Conservation (phyloP, 2,329 filamentous ascomycete genomes). For the Macrophomina pseudophaseolina region DNA sequence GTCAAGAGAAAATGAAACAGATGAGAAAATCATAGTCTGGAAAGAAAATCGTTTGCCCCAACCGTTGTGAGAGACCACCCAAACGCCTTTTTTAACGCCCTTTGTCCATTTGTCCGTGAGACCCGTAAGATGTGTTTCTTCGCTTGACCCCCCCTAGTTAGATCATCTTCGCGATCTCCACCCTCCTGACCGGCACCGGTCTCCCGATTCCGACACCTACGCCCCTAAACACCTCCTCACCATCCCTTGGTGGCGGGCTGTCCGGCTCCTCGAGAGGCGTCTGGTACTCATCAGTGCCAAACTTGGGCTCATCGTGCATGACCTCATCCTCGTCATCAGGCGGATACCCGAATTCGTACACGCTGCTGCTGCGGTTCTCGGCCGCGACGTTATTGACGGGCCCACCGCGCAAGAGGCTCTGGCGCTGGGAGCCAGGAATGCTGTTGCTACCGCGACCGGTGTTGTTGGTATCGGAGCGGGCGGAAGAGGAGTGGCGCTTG, state of each 20-base stretch:
- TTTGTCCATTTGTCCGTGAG: slow-evolving; percentile 6
- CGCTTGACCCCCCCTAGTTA: background rate
- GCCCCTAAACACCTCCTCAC: slow-evolving; percentile 9
- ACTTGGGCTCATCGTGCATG: background rate
- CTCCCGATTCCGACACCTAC: background rate
- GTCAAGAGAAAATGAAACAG: background rate
- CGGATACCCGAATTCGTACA: slow-evolving; percentile 14
- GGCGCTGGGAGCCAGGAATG: slow-evolving; percentile 1
- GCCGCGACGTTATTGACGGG: background rate
- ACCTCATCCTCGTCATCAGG: slow-evolving; percentile 9
- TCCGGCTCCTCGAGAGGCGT: slow-evolving; percentile 16
- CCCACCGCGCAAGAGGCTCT: background rate
- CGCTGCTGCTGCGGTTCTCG: slow-evolving; percentile 5
- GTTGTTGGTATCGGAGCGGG: background rate
- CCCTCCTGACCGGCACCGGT: background rate
- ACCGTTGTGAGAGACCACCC: background rate
- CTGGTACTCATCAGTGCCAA: background rate
- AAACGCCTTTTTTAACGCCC: slow-evolving; percentile 2
- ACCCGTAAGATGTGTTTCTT: background rate
- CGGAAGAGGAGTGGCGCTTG: background rate
- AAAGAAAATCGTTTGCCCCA: slow-evolving; percentile 8
- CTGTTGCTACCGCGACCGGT: background rate
- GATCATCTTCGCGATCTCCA: slow-evolving; percentile 1
- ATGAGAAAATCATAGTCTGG: background rate
- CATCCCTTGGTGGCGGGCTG: slow-evolving; percentile 8